Percentiles rank a stretch among this genome's conserved stretches.
These are phyloP conservation scores for Pulveroboletus sp. DNA, from an alignment of 768 basidiomycete species.

Conservation along the genomic window DNA sequence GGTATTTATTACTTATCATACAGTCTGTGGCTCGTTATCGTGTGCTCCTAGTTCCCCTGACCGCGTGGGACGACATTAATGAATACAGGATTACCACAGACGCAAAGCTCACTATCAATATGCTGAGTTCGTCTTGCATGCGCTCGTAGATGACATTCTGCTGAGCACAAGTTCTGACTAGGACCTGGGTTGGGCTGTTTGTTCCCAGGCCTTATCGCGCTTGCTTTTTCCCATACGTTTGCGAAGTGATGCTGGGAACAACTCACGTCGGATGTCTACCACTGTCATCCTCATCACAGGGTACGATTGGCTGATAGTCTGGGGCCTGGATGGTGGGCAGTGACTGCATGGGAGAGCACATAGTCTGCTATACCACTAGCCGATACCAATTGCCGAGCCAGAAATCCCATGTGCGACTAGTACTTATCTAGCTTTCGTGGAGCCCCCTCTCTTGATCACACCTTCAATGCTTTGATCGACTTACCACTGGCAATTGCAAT, in stretches of 20 bases:
- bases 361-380: neutral
- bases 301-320: neutral
- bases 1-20: too few species aligned
- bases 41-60: neutral
- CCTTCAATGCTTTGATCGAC: conserved; percentile 75
- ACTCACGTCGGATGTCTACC: too few species aligned
- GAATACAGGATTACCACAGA: neutral
- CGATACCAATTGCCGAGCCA: neutral
- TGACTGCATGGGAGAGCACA: too few species aligned
- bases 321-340: neutral
- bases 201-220: neutral
- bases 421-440: neutral
- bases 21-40: too few species aligned
- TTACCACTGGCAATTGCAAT: conserved; percentile 80
- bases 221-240: too few species aligned
- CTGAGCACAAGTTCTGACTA: neutral
- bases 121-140: too few species aligned
- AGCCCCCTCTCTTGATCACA: conserved; percentile 37
- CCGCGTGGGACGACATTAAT: conserved; percentile 1
- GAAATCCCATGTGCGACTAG: neutral
- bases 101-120: neutral
- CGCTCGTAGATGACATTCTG: too few species aligned
- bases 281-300: too few species aligned
- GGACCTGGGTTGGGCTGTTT: neutral
- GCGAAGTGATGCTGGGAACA: too few species aligned